Conservation (phyloP, 2,329 filamentous ascomycete genomes). For the Colletotrichum echinochloae region DNA sequence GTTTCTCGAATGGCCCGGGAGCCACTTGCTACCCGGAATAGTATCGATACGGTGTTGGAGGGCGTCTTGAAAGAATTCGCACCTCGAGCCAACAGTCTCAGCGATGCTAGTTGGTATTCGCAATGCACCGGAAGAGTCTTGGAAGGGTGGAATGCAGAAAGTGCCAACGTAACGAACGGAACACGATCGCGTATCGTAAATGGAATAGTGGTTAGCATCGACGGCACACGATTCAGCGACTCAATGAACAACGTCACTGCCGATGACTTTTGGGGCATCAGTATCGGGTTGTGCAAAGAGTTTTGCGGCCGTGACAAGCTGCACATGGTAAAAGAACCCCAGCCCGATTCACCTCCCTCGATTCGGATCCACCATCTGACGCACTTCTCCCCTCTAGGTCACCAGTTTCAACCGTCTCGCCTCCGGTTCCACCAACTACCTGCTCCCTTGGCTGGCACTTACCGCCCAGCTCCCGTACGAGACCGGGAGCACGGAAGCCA, state of each 20-base stretch:
- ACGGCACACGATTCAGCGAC: not conserved
- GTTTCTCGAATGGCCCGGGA: not conserved
- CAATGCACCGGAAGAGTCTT: not conserved
- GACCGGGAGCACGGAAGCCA: constrained; percentile 37
- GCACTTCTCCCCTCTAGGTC: not conserved
- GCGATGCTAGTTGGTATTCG: not conserved
- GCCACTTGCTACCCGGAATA: not conserved
- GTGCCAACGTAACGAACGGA: not conserved
- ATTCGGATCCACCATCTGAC: not conserved
- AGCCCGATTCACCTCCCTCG: too few relatives aligned
- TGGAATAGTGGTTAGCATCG: not conserved
- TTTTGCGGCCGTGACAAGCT: not conserved
- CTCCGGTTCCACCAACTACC: constrained; percentile 40
- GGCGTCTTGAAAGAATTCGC: not conserved
- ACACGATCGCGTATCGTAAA: not conserved
- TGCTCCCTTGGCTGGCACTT: constrained; percentile 43
- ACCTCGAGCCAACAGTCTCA: too few relatives aligned
- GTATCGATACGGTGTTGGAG: not conserved
- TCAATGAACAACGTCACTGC: not conserved
- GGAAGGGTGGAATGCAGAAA: not conserved
- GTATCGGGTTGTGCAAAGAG: not conserved
- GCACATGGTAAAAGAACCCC: not conserved
- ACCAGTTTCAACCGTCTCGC: constrained; percentile 40
- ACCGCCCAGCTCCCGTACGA: constrained; percentile 43
- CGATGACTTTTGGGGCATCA: not conserved